phyloP scores from a whole-genome alignment of 169 alveolate species.

The Theileria parva region DNA sequence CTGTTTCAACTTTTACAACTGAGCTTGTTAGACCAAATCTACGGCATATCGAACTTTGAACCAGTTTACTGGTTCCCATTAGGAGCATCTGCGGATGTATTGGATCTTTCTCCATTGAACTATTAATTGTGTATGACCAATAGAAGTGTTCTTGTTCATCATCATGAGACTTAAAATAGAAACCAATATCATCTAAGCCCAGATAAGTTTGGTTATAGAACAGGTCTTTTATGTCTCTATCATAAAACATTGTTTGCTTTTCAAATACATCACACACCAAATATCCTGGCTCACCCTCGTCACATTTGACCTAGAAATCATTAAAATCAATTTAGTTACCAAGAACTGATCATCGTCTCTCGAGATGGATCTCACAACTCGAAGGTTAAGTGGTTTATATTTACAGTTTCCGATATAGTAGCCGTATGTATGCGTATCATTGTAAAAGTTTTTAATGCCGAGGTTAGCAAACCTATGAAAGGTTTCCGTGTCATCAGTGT shows the following conservation, averaged over 20 bases:
- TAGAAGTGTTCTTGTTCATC: conserved; percentile 42
- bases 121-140: conserved; percentile 53
- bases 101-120: conserved; percentile 24
- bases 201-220: conserved; percentile 50
- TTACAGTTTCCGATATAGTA: conserved; percentile 48
- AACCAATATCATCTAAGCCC: conserved; percentile 64
- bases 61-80: conserved; percentile 35
- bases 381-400: not conserved
- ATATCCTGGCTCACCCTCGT: conserved; percentile 59
- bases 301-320: conserved; percentile 32
- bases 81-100: conserved; percentile 39
- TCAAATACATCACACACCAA: conserved; percentile 42
- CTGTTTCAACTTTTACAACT: conserved; percentile 64
- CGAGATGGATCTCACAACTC: conserved; percentile 55
- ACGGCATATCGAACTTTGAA: conserved; percentile 60
- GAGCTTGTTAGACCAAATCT: conserved; percentile 52
- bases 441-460: conserved; percentile 33
- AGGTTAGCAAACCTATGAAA: conserved; percentile 20
- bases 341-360: conserved; percentile 24
- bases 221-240: conserved; percentile 12
- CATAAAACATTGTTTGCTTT: conserved; percentile 10
- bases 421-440: conserved; percentile 29
- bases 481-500: not conserved
- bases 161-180: conserved; percentile 25
- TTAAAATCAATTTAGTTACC: conserved; percentile 16